A percentile compares a stretch with the other conserved stretches of the same genome.
phyloP scores from a whole-genome alignment of 805 yeast genomes.

The Citeromyces matritensis region DNA sequence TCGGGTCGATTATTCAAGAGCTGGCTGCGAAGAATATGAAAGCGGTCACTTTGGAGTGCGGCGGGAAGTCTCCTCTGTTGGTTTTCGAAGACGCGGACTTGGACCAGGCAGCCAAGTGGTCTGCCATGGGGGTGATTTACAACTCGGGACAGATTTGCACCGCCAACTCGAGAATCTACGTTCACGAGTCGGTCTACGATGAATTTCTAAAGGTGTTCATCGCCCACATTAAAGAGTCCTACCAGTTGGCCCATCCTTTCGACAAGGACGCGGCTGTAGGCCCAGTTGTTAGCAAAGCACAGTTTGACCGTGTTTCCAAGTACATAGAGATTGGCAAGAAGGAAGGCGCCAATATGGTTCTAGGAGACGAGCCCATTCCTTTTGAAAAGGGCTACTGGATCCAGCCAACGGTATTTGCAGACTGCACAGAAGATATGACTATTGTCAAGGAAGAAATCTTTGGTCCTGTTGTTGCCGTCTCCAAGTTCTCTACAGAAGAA shows the following conservation, averaged over 20 bases:
- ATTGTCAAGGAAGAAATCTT: slow-evolving; percentile 73
- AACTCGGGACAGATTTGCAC: slow-evolving; percentile 62
- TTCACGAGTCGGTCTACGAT: slow-evolving; percentile 41
- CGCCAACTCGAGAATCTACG: slow-evolving; percentile 46
- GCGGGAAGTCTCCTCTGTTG: slow-evolving; percentile 57
- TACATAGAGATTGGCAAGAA: slow-evolving; percentile 28
- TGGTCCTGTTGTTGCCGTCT: slow-evolving; percentile 71
- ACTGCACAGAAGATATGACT: slow-evolving; percentile 48
- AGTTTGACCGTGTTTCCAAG: slow-evolving; percentile 32
- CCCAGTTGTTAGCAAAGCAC: slow-evolving; percentile 44
- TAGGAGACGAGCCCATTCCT: slow-evolving; percentile 26
- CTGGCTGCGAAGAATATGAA: slow-evolving; percentile 47
- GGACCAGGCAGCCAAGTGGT: slow-evolving; percentile 55
- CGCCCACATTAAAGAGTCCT: slow-evolving; percentile 27
- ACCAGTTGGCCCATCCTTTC: slow-evolving; percentile 44
- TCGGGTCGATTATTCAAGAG: slow-evolving; percentile 51
- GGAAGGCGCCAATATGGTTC: slow-evolving; percentile 30
- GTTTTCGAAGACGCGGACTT: slow-evolving; percentile 50
- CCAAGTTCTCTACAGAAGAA: slow-evolving; percentile 48
- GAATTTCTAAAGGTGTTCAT: slow-evolving; percentile 29
- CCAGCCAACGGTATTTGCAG: slow-evolving; percentile 64
- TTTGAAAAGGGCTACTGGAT: slow-evolving; percentile 48
- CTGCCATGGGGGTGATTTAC: slow-evolving; percentile 46
- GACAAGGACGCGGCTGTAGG: slow-evolving; percentile 33
- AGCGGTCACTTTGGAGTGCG: slow-evolving; percentile 55